These are phyloP conservation scores for Flaveria ramosissima DNA, from an alignment of 129 eudicot genomes.

Conservation along the genomic window DNA sequence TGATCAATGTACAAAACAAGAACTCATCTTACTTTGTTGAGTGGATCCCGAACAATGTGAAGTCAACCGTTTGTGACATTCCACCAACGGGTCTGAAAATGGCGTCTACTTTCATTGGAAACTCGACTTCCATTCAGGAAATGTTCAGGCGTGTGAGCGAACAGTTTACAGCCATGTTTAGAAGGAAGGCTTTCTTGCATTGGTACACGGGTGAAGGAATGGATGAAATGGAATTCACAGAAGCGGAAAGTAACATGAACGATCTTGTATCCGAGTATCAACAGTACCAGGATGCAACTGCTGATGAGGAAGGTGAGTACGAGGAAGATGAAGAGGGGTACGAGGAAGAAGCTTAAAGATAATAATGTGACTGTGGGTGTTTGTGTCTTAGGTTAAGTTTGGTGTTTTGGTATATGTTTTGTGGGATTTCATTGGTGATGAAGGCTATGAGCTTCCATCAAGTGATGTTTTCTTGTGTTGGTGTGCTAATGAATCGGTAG, in stretches of 20 bases:
- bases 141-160: constrained; percentile 73
- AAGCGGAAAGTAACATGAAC: constrained; percentile 77
- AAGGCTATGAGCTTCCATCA: constrained; percentile 3
- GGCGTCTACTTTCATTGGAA: constrained; percentile 73
- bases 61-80: constrained; percentile 80
- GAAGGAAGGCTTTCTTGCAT: constrained; percentile 83
- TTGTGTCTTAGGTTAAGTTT: constrained; percentile 23
- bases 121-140: constrained; percentile 71
- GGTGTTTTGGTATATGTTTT: constrained; percentile 27
- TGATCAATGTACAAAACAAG: constrained; percentile 85
- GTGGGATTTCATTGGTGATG: constrained; percentile 20
- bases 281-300: constrained; percentile 84
- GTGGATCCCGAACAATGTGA: constrained; percentile 84
- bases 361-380: background rate
- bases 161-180: constrained; percentile 79
- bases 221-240: constrained; percentile 80
- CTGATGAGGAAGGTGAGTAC: constrained; percentile 71
- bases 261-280: constrained; percentile 82
- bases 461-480: constrained; percentile 28
- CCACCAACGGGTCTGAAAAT: constrained; percentile 73
- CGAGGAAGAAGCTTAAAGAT: constrained; percentile 41
- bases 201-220: constrained; percentile 85
- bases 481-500: constrained; percentile 23
- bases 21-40: constrained; percentile 81
- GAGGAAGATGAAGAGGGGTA: constrained; percentile 63